A percentile compares a stretch with the other conserved stretches of the same genome.
Conservation (phyloP, 164 flowering plant genomes). For the Cinnamomum micranthum region DNA sequence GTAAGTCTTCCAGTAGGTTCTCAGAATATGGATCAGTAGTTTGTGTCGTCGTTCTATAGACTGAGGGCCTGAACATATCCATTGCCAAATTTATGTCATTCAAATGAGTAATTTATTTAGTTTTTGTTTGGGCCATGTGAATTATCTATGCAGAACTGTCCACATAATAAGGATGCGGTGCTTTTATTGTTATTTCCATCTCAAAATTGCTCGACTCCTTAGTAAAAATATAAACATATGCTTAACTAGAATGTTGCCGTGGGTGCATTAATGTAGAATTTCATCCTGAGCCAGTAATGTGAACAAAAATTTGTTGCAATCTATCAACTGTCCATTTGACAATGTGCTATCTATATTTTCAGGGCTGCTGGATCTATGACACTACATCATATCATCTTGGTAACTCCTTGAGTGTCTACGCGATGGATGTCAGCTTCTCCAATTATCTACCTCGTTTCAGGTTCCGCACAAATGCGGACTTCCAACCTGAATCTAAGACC, state of each 20-base stretch:
- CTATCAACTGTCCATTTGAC: neutral
- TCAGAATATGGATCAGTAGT: no score
- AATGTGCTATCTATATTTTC: neutral
- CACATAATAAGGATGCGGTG: neutral
- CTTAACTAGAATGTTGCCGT: neutral
- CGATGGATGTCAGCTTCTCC: slow-evolving; percentile 11
- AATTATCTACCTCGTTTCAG: slow-evolving; percentile 2
- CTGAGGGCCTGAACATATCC: no score
- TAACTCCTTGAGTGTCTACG: neutral
- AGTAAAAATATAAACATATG: no score
- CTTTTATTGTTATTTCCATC: neutral
- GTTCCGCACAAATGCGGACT: neutral
- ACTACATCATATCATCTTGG: neutral
- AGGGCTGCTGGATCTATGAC: neutral
- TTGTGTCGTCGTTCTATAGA: no score
- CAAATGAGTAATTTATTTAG: no score
- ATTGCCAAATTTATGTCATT: no score
- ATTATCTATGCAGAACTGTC: neutral
- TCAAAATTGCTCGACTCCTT: neutral
- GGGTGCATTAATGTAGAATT: neutral
- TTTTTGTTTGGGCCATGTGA: no score
- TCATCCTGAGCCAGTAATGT: no score
- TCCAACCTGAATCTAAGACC: slow-evolving; percentile 1
- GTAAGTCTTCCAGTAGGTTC: no score
- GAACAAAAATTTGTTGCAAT: neutral